Evolutionary conservation across 108 stramenopile species (phyloP).

Genomic region (Nitzschia putrida): DNA sequence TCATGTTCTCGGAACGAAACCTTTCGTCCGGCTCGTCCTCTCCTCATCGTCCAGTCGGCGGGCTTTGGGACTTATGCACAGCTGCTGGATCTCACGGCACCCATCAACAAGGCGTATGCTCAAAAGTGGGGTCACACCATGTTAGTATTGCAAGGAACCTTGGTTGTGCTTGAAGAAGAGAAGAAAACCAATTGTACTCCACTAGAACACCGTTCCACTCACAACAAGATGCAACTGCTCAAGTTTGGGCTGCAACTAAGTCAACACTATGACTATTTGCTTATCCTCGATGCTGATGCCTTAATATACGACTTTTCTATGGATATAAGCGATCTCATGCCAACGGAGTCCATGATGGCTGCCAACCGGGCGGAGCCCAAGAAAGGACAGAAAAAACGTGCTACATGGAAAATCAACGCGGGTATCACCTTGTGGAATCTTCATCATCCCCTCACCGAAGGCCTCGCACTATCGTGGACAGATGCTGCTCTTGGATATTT

Average conservation of each 20-base stretch:
- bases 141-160: slow-evolving; percentile 27
- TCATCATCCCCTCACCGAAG: slow-evolving; percentile 19
- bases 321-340: slow-evolving; percentile 24
- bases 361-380: slow-evolving; percentile 32
- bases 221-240: slow-evolving; percentile 38
- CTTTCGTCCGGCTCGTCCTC: slow-evolving; percentile 6
- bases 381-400: slow-evolving; percentile 15
- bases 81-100: slow-evolving; percentile 24
- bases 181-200: slow-evolving; percentile 14
- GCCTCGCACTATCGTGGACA: slow-evolving; percentile 24
- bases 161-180: slow-evolving; percentile 18
- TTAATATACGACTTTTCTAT: slow-evolving; percentile 38
- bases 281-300: slow-evolving; percentile 41
- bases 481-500: slow-evolving; percentile 18
- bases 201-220: slow-evolving; percentile 29
- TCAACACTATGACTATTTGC: slow-evolving; percentile 30
- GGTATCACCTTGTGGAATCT: slow-evolving; percentile 45
- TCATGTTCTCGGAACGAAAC: background rate
- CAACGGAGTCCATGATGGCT: slow-evolving; percentile 7
- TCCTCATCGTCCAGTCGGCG: slow-evolving; percentile 38
- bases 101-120: slow-evolving; percentile 38
- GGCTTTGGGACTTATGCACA: slow-evolving; percentile 33
- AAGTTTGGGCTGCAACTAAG: slow-evolving; percentile 1
- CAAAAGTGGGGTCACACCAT: slow-evolving; percentile 31
- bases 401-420: slow-evolving; percentile 44